Evolutionary conservation across 2,329 filamentous ascomycete species (phyloP), one percentile per base, ranked within the genome.

Genomic region (Daldinia eschscholtzii): DNA sequence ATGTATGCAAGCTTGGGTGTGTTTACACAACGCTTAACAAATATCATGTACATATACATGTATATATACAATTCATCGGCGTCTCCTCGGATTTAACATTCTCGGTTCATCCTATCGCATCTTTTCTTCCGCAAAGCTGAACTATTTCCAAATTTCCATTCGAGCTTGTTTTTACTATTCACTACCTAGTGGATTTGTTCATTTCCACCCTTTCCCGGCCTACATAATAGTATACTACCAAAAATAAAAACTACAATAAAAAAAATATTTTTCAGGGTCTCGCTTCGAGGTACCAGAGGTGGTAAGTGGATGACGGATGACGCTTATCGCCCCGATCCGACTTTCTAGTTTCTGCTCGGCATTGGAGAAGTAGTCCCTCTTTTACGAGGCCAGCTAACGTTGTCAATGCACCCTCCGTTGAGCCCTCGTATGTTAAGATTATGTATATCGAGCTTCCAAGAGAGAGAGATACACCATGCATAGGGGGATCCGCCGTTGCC

Each of bases 381-480:
- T 72, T 72, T 72, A 72, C 70, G 70, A 72, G 65, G 65, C 66
- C 65, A 69, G 61, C 68, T 65, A 67, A 61, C 55, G 6, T 61
- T 69, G 65, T 56, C 50, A 65, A 68, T 55, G 42, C 57, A 61
- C 63, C 63, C 65, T 67, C 63, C 65, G 57, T 68, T 30, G 30
- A 68, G 39, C 26, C 26, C 68, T 70, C 68, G 70, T 70, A 72
- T 67, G 64, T 61, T 72, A 52, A 70, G 26, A 72, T 72, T 68
- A 60, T 66, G 60, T 67, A 50, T 3, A 56, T 67, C 52, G 4
- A 57, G 13, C 39, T 64, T 52, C 10, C 33, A 61, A 46, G 37
- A 26, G 37, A 37, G n/a, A 35, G 13, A 53, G 42, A 61, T 61
- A 37, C 37, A 33, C 26, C 46, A 64, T 60, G 61, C 52, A 64